Conservation (phyloP, 495 filamentous ascomycete genomes). For the Mytilinidion resinicola region DNA sequence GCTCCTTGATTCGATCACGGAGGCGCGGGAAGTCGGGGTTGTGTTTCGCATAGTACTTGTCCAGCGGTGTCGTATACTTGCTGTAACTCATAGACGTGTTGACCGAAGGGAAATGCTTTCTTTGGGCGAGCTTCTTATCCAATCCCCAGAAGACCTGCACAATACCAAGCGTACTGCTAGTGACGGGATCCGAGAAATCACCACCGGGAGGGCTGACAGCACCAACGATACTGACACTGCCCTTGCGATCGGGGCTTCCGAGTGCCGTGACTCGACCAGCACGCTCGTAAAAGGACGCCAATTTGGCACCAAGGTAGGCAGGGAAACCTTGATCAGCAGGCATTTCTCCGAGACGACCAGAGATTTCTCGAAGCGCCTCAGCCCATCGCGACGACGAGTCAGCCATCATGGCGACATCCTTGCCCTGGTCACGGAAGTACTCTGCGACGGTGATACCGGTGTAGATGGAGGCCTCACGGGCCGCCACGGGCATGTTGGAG, state of each 20-base stretch:
- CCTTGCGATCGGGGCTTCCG: constrained; percentile 78
- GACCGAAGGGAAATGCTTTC: constrained; percentile 98
- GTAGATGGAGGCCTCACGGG: constrained; percentile 98
- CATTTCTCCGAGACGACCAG: constrained; percentile 98
- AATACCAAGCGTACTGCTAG: constrained; percentile 87
- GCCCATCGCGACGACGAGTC: constrained; percentile 98
- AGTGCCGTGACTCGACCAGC: constrained; percentile 80
- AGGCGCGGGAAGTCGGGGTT: constrained; percentile 90
- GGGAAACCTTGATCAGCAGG: constrained; percentile 99
- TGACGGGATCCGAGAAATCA: constrained; percentile 99
- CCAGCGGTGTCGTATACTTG: constrained; percentile 85
- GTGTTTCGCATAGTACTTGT: constrained; percentile 88
- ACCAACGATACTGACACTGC: constrained; percentile 95
- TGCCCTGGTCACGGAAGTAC: constrained; percentile 98
- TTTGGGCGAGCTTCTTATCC: constrained; percentile 97
- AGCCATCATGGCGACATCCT: constrained; percentile 99
- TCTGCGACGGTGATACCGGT: constrained; percentile 97
- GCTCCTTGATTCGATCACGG: constrained; percentile 84
- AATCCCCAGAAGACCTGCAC: constrained; percentile 99
- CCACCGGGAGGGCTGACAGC: constrained; percentile 95
- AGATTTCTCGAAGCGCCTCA: constrained; percentile 96
- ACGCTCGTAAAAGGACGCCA: constrained; percentile 98
- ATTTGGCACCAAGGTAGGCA: constrained; percentile 91
- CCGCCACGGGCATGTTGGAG: constrained; percentile 99
- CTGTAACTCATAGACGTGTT: constrained; percentile 94